phyloP scores from a whole-genome alignment of 2,329 filamentous ascomycete genomes.

The Pleomassaria siparia region DNA sequence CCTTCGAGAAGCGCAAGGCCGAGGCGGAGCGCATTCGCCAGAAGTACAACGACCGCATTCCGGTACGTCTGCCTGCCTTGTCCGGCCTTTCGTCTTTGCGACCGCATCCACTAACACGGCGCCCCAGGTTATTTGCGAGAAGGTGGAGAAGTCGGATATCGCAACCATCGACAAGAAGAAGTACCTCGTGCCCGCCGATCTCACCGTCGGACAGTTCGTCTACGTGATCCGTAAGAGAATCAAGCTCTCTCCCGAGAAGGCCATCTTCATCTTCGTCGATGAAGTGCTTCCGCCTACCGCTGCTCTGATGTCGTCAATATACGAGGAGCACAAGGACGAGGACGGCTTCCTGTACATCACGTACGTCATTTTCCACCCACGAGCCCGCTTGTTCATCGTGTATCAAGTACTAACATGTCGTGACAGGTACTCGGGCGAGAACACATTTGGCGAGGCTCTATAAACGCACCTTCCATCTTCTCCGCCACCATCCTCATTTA shows the following conservation, averaged over 20 bases:
- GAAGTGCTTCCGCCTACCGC: conserved; percentile 96
- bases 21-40: conserved; percentile 99
- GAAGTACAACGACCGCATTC: conserved; percentile 98
- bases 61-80: conserved; percentile 63
- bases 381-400: background rate
- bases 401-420: conserved; percentile 24
- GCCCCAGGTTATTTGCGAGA: conserved; percentile 97
- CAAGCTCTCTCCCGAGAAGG: conserved; percentile 99
- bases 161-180: conserved; percentile 99
- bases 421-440: conserved; percentile 88
- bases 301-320: conserved; percentile 98
- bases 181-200: conserved; percentile 94
- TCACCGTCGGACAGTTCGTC: conserved; percentile 99
- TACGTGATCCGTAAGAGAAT: conserved; percentile 99
- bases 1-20: conserved; percentile 99
- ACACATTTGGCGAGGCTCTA: conserved; percentile 77
- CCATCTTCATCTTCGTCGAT: conserved; percentile 99
- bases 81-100: conserved; percentile 8
- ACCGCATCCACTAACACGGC: conserved; percentile 22
- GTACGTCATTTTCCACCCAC: conserved; percentile 52
- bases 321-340: conserved; percentile 95
- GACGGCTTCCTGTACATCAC: conserved; percentile 97
- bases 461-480: conserved; percentile 23
- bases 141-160: conserved; percentile 99
- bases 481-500: conserved; percentile 2